phyloP scores from a whole-genome alignment of 163 green algal genomes.

The Botryococcus braunii region DNA sequence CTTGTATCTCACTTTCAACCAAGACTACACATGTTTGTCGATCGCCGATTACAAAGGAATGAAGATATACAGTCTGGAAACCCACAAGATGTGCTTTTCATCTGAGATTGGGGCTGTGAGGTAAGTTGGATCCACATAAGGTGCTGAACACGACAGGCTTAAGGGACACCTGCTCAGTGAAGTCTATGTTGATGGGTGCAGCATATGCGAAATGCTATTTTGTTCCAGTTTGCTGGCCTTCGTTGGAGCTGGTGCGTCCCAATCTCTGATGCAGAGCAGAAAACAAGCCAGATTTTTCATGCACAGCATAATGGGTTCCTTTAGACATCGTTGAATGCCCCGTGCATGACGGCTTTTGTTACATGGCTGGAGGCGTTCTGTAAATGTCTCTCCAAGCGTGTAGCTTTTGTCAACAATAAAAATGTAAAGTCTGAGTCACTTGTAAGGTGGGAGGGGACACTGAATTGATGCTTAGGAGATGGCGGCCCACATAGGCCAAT shows the following conservation, averaged over 20 bases:
- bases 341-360: background rate
- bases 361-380: background rate
- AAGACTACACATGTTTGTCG: conserved; percentile 46
- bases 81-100: conserved; percentile 34
- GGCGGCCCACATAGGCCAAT: too few relatives aligned
- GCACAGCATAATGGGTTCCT: too few relatives aligned
- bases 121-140: conserved; percentile 15
- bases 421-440: too few relatives aligned
- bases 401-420: too few relatives aligned
- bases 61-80: conserved; percentile 51
- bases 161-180: background rate
- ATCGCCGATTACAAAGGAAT: conserved; percentile 43
- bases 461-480: too few relatives aligned
- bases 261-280: too few relatives aligned
- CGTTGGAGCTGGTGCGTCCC: conserved; percentile 55
- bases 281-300: too few relatives aligned
- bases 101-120: conserved; percentile 50
- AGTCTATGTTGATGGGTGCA: conserved; percentile 23
- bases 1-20: conserved; percentile 16
- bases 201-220: conserved; percentile 73
- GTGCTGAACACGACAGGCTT: background rate
- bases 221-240: conserved; percentile 71
- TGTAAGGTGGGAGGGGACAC: too few relatives aligned
- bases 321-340: background rate
- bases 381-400: too few relatives aligned